A percentile compares a stretch with the other conserved stretches of the same genome.
phyloP scores from a whole-genome alignment of 2,329 filamentous ascomycete species.

The Venturia pyrina region DNA sequence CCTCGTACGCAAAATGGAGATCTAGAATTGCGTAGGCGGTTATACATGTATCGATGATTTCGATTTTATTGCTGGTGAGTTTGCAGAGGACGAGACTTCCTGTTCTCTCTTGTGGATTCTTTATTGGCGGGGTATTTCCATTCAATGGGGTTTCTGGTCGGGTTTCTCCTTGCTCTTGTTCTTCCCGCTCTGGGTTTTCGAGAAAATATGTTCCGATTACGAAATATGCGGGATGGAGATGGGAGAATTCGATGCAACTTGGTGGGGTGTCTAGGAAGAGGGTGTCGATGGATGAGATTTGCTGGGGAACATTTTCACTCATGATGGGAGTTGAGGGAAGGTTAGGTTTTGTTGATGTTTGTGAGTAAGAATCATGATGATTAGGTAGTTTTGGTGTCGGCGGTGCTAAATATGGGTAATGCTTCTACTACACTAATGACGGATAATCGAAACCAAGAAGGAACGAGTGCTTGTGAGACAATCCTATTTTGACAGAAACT shows the following conservation, averaged over 20 bases:
- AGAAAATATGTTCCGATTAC: conserved; percentile 80
- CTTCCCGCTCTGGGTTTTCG: conserved; percentile 35
- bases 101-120: conserved; percentile 41
- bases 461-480: too few species aligned
- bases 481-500: too few species aligned
- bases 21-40: conserved; percentile 73
- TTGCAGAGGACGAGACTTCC: conserved; percentile 63
- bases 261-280: conserved; percentile 57
- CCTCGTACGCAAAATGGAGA: conserved; percentile 61
- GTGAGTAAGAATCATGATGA: too few species aligned
- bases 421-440: too few species aligned
- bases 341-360: too few species aligned
- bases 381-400: too few species aligned
- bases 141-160: conserved; percentile 31
- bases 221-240: conserved; percentile 52
- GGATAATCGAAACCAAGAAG: too few species aligned
- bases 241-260: conserved; percentile 69
- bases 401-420: too few species aligned
- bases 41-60: conserved; percentile 17
- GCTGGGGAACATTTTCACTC: background rate
- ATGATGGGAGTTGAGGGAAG: background rate
- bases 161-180: conserved; percentile 19
- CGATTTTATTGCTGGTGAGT: conserved; percentile 35
- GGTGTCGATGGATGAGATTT: conserved; percentile 36
- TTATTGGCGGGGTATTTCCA: background rate